Evolutionary conservation across 2,329 filamentous ascomycete genomes (phyloP).

Genomic region (Colletotrichum orchidophilum): DNA sequence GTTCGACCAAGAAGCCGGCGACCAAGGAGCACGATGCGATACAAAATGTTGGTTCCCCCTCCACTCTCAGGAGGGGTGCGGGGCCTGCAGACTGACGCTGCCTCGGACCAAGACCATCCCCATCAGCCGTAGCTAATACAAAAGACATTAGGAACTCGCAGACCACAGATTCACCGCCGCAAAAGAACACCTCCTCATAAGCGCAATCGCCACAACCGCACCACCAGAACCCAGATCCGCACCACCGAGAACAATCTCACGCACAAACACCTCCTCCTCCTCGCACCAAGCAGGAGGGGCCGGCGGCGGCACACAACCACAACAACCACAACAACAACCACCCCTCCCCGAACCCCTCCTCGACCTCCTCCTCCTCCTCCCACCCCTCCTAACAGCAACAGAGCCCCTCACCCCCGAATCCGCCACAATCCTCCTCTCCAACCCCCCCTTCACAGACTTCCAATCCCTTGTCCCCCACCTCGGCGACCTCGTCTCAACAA

Average conservation of each 20-base stretch:
- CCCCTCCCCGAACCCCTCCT: constrained; percentile 55
- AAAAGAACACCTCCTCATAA: constrained; percentile 60
- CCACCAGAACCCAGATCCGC: constrained; percentile 39
- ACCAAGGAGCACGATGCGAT: constrained; percentile 60
- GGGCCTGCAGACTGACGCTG: too few relatives aligned
- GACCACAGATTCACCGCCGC: constrained; percentile 57
- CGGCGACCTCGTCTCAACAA: constrained; percentile 55
- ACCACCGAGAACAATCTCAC: constrained; percentile 39
- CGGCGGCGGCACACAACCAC: too few relatives aligned
- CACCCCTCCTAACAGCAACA: constrained; percentile 53
- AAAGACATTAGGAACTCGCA: constrained; percentile 55
- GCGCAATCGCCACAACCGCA: constrained; percentile 58
- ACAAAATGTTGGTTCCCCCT: constrained; percentile 52
- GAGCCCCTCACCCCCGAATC: constrained; percentile 47
- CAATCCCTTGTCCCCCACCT: constrained; percentile 58
- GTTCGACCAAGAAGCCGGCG: constrained; percentile 62
- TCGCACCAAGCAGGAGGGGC: too few relatives aligned
- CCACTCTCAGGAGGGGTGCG: too few relatives aligned
- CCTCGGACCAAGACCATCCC: too few relatives aligned
- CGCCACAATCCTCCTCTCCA: constrained; percentile 56
- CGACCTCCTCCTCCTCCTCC: constrained; percentile 65
- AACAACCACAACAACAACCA: constrained; percentile 35
- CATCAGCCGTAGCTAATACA: background rate
- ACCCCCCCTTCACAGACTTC: constrained; percentile 59
- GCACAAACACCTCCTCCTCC: constrained; percentile 39